phyloP scores from a whole-genome alignment of 2,329 filamentous ascomycete species.

The Emergomyces orientalis region DNA sequence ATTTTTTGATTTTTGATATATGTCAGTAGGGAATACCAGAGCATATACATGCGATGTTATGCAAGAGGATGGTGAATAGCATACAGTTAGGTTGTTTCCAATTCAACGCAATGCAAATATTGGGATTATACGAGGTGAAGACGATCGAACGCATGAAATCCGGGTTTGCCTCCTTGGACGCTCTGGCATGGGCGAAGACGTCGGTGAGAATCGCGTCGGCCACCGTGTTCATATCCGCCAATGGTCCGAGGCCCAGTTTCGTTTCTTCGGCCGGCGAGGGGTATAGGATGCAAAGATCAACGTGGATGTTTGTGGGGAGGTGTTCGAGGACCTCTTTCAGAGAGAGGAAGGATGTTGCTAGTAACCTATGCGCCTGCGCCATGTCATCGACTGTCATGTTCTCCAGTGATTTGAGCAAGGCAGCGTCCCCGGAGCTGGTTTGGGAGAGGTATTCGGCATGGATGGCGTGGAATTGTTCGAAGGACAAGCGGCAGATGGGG shows the following conservation, averaged over 20 bases:
- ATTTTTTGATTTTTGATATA: neutral
- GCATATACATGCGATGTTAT: neutral
- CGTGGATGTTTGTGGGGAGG: constrained; percentile 69
- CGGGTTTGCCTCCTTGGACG: constrained; percentile 55
- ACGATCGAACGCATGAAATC: constrained; percentile 77
- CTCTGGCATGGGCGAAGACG: constrained; percentile 83
- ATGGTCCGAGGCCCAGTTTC: constrained; percentile 58
- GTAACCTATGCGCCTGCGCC: constrained; percentile 58
- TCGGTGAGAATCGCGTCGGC: constrained; percentile 73
- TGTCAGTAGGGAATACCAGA: neutral
- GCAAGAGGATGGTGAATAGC: constrained; percentile 22
- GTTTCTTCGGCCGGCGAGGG: constrained; percentile 67
- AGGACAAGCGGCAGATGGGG: constrained; percentile 68
- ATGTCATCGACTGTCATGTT: constrained; percentile 36
- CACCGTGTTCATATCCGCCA: constrained; percentile 74
- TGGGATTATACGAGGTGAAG: constrained; percentile 86
- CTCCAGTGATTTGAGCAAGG: constrained; percentile 21
- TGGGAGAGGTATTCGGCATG: constrained; percentile 31
- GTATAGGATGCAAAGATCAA: constrained; percentile 88
- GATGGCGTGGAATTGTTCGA: constrained; percentile 45
- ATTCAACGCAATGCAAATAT: constrained; percentile 86
- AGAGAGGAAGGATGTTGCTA: constrained; percentile 69
- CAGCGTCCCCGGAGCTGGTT: constrained; percentile 3
- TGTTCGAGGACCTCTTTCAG: constrained; percentile 66
- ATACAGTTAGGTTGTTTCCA: constrained; percentile 97